Percentiles rank a stretch among this genome's conserved stretches.
Conservation (phyloP, 2,329 filamentous ascomycete species). For the Apiospora kogelbergensis region DNA sequence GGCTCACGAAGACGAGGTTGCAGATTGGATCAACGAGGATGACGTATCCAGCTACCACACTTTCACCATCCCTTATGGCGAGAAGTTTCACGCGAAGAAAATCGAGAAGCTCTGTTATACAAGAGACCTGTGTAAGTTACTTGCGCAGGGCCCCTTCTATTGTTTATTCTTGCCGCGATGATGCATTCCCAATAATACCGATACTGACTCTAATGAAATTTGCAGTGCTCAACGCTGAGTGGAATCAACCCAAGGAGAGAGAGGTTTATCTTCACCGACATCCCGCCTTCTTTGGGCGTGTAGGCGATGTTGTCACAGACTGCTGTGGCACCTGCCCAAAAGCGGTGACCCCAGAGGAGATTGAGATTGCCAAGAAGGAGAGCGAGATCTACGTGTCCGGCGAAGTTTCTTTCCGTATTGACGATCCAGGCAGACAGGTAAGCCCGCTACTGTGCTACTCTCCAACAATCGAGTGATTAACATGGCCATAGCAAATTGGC, state of each 20-base stretch:
- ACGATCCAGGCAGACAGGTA: slow-evolving; percentile 75
- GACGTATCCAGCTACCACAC: slow-evolving; percentile 80
- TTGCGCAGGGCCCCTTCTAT: not conserved
- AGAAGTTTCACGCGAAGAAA: slow-evolving; percentile 60
- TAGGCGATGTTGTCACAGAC: slow-evolving; percentile 73
- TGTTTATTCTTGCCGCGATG: not conserved
- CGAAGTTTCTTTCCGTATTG: slow-evolving; percentile 70
- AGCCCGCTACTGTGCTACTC: not conserved
- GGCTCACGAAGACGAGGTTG: slow-evolving; percentile 73
- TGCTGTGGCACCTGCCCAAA: slow-evolving; percentile 80
- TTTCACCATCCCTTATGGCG: slow-evolving; percentile 69
- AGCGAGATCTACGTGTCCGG: slow-evolving; percentile 76
- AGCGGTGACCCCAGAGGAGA: slow-evolving; percentile 68
- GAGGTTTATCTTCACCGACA: slow-evolving; percentile 78
- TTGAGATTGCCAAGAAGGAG: slow-evolving; percentile 70
- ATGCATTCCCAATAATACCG: not conserved
- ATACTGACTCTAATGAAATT: not conserved
- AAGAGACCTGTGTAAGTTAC: slow-evolving; percentile 61
- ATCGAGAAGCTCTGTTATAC: slow-evolving; percentile 84
- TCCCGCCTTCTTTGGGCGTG: slow-evolving; percentile 79
- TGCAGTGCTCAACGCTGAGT: slow-evolving; percentile 75
- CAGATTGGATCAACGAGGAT: slow-evolving; percentile 77
- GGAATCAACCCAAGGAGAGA: slow-evolving; percentile 78
- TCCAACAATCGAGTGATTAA: not conserved
- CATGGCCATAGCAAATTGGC: slow-evolving; percentile 45